A percentile compares a stretch with the other conserved stretches of the same genome.
Conservation (phyloP, 192 early-diverging fungal species). For the Coemansia furcata region DNA sequence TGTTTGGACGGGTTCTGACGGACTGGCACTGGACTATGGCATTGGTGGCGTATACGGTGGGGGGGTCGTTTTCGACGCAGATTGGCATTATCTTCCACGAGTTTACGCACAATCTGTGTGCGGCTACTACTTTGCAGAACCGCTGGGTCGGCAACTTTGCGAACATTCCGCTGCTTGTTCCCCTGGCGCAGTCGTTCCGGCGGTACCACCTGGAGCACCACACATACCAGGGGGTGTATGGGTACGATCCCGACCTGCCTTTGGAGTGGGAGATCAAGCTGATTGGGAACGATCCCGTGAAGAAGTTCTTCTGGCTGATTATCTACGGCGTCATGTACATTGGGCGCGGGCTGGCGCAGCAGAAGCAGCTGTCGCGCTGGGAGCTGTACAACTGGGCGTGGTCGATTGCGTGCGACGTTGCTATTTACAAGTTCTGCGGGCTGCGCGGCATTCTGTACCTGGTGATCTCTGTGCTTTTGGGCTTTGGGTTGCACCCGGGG, state of each 20-base stretch:
- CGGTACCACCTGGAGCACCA: constrained; percentile 95
- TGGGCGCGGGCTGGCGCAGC: constrained; percentile 66
- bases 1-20: constrained; percentile 65
- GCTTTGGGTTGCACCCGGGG: constrained; percentile 86
- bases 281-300: constrained; percentile 63
- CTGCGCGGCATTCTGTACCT: constrained; percentile 67
- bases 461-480: constrained; percentile 69
- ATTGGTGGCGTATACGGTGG: constrained; percentile 69
- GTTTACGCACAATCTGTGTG: constrained; percentile 83
- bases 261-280: constrained; percentile 81
- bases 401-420: constrained; percentile 57
- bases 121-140: constrained; percentile 71
- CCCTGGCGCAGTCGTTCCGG: constrained; percentile 77
- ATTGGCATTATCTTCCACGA: constrained; percentile 91
- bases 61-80: constrained; percentile 78
- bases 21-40: constrained; percentile 67
- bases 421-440: constrained; percentile 61
- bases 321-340: constrained; percentile 88
- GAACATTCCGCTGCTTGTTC: constrained; percentile 83
- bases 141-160: constrained; percentile 76
- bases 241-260: constrained; percentile 92
- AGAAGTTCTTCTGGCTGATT: constrained; percentile 78
- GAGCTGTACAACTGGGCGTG: constrained; percentile 77
- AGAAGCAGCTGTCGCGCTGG: constrained; percentile 70
- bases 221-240: constrained; percentile 93